These are phyloP conservation scores for Isabelozyma gotoi DNA, from an alignment of 805 yeast genomes.

Conservation along the genomic window DNA sequence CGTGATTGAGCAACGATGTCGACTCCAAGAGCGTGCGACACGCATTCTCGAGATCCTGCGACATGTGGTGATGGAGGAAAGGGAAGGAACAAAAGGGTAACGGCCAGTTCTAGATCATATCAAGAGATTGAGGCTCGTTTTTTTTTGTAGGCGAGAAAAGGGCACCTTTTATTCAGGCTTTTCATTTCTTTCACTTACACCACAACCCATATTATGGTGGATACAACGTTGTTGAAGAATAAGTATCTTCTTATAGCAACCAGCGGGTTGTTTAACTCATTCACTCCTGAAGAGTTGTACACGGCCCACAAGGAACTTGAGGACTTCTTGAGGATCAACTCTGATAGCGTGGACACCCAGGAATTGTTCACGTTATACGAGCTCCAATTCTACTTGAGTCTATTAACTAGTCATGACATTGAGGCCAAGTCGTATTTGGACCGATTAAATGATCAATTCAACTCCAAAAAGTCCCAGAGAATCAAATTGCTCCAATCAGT, in stretches of 20 bases:
- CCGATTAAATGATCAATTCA: constrained; percentile 66
- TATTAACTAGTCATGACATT: constrained; percentile 60
- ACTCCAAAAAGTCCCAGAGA: constrained; percentile 49
- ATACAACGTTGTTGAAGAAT: constrained; percentile 28
- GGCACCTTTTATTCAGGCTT: background rate
- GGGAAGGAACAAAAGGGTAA: too few relatives aligned
- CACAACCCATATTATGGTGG: constrained; percentile 4
- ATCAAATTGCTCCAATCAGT: constrained; percentile 54
- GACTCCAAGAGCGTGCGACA: constrained; percentile 22
- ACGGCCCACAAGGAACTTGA: constrained; percentile 41
- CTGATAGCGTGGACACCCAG: constrained; percentile 40
- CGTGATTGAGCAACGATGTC: constrained; percentile 26
- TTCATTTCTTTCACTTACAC: background rate
- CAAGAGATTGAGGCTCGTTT: background rate
- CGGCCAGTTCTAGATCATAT: too few relatives aligned
- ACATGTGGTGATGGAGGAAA: constrained; percentile 10
- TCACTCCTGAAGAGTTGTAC: constrained; percentile 45
- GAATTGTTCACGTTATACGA: constrained; percentile 61
- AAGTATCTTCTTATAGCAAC: constrained; percentile 50
- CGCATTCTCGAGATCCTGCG: constrained; percentile 14
- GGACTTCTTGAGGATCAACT: constrained; percentile 25
- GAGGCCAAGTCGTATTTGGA: constrained; percentile 72
- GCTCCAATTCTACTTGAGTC: constrained; percentile 65
- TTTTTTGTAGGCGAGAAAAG: background rate
- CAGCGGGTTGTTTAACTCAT: constrained; percentile 50